Conservation (phyloP, 1,284 basidiomycete species). For the Volvariella surrecta region DNA sequence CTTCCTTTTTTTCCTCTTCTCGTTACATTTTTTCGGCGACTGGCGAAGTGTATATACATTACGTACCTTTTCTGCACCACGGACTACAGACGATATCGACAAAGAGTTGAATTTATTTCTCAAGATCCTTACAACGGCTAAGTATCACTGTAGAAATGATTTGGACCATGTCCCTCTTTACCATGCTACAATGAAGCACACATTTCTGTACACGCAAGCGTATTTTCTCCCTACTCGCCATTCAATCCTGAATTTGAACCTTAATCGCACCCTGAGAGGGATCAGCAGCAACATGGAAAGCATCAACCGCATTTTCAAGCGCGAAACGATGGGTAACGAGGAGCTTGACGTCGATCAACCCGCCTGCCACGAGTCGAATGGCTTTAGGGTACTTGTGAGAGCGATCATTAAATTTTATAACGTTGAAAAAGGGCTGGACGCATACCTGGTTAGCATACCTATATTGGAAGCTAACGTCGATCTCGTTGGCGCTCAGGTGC, state of each 20-base stretch:
- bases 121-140: too few relatives aligned
- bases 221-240: too few relatives aligned
- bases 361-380: conserved; percentile 65
- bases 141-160: too few relatives aligned
- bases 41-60: too few relatives aligned
- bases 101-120: too few relatives aligned
- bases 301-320: conserved; percentile 69
- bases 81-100: too few relatives aligned
- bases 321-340: conserved; percentile 79
- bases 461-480: conserved; percentile 56
- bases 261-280: conserved; percentile 58
- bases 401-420: neutral
- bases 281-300: conserved; percentile 74
- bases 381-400: conserved; percentile 64
- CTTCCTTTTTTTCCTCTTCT: too few relatives aligned
- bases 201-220: too few relatives aligned
- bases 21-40: too few relatives aligned
- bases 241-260: conserved; percentile 49
- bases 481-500: conserved; percentile 58
- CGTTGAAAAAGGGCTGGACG: neutral
- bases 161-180: too few relatives aligned
- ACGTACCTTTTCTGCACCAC: too few relatives aligned
- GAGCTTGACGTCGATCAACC: conserved; percentile 70
- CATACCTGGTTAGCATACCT: conserved; percentile 52
- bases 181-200: too few relatives aligned